Base-by-base conservation (phyloP, 169 alveolate species). In the Eimeria praecox region DNA sequence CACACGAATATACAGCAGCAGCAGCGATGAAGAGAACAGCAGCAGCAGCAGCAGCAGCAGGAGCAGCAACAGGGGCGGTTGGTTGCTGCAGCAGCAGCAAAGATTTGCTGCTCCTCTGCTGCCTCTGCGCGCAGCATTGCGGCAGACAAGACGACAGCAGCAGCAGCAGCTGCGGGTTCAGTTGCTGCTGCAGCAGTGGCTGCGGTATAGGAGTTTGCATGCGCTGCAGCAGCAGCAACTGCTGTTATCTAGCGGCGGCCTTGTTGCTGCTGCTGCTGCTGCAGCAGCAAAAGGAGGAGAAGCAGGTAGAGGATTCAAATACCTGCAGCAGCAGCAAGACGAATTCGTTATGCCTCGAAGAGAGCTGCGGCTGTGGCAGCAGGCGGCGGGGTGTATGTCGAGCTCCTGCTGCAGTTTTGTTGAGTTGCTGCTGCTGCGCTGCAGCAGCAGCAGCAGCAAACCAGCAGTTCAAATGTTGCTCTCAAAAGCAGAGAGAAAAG, bases 171-270 rank as follows among this genome's bases (percentile, higher is more conserved):
- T 56, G 66, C 66, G 66, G 66, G 66, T 56, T 5, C 66, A 56
- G 66, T 16, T 56, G 66, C 66, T 56, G 66, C 66, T 56, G 66
- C 66, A 56, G 66, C 66, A 80, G 49, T 80, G 90, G 90, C 49
- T 42, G 64, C 64, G 90, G 46, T 14, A 44, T 44, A 40, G 73
- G 69, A 80, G 69, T 24, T 35, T 80, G 71, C 90, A 80, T 80
- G 90, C 90, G 71, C 69, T 80, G 90, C 90, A 80, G 69, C 90
- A 80, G 69, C 64, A 80, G 90, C 90, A 80, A 71, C 71, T 80
- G 90, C 90, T 80, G 71, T 71, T 80, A 40, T 80, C 90, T 5
- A 80, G 71, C 71, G 90, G 42, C 46, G 69, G 69, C 24, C 2
- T 49, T 18, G 90, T 42, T 46, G 90, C 90, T 3, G 90, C 90